These are phyloP conservation scores for Lasiosphaeris hirsuta DNA, from an alignment of 495 filamentous ascomycete species.

Conservation along the genomic window DNA sequence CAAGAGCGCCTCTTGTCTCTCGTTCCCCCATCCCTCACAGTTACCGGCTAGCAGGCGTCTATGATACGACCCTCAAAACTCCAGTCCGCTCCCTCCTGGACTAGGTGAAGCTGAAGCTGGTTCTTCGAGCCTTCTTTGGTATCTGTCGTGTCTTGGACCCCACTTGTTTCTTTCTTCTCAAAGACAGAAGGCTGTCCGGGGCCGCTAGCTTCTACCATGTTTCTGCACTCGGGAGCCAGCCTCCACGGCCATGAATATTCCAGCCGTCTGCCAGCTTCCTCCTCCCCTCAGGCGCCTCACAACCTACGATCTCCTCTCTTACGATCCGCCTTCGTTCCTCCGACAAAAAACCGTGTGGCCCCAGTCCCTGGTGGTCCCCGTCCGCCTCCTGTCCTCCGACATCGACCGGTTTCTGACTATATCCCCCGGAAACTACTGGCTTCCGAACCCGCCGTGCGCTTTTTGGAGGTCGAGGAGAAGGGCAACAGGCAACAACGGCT, in stretches of 20 bases:
- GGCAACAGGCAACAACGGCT: slow-evolving; percentile 2
- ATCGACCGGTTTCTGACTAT: slow-evolving; percentile 29
- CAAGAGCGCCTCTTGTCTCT: no score
- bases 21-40: no score
- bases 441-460: slow-evolving; percentile 31
- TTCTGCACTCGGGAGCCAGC: slow-evolving; percentile 48
- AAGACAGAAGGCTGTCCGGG: slow-evolving; percentile 1
- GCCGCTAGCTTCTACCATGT: slow-evolving; percentile 30
- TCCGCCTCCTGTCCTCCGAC: slow-evolving; percentile 19
- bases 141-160: neutral
- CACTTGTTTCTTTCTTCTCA: neutral
- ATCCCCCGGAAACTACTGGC: slow-evolving; percentile 24
- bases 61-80: neutral
- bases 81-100: neutral
- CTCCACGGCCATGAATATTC: slow-evolving; percentile 57
- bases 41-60: no score
- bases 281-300: slow-evolving; percentile 28
- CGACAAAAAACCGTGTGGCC: slow-evolving; percentile 23
- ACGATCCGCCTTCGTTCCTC: slow-evolving; percentile 38
- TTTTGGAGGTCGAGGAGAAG: slow-evolving; percentile 33
- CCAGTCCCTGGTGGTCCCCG: slow-evolving; percentile 5
- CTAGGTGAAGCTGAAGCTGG: slow-evolving; percentile 7
- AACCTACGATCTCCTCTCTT: slow-evolving; percentile 42
- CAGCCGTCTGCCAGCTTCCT: slow-evolving; percentile 35
- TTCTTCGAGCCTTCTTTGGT: slow-evolving; percentile 8